phyloP scores from a whole-genome alignment of 805 yeast species.

The Tetrapisispora fleetii region DNA sequence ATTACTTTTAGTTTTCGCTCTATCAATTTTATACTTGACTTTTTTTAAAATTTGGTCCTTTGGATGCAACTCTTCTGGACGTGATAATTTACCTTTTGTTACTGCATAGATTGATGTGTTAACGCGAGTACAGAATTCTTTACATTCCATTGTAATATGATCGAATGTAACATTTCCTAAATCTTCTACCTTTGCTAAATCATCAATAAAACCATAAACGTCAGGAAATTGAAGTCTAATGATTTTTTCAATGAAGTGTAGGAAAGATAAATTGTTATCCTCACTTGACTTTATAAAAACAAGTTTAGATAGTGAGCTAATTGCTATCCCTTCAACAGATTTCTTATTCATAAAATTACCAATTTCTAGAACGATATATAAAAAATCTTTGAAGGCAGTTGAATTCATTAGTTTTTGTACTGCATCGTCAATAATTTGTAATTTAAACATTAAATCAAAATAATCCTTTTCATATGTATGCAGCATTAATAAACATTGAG shows the following conservation, averaged over 20 bases:
- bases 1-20: slow-evolving; percentile 45
- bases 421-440: slow-evolving; percentile 51
- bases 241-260: slow-evolving; percentile 65
- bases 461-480: slow-evolving; percentile 56
- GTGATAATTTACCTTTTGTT: slow-evolving; percentile 56
- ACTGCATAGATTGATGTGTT: slow-evolving; percentile 44
- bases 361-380: slow-evolving; percentile 57
- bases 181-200: slow-evolving; percentile 41
- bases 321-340: slow-evolving; percentile 59
- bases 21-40: slow-evolving; percentile 42
- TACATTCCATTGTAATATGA: slow-evolving; percentile 49
- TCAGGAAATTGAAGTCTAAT: slow-evolving; percentile 60
- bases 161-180: slow-evolving; percentile 56
- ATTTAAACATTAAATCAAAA: slow-evolving; percentile 45
- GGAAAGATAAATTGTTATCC: slow-evolving; percentile 57
- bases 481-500: slow-evolving; percentile 48
- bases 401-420: slow-evolving; percentile 45
- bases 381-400: slow-evolving; percentile 43
- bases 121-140: slow-evolving; percentile 42
- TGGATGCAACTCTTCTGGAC: slow-evolving; percentile 54
- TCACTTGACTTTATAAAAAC: slow-evolving; percentile 58
- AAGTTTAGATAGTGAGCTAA: slow-evolving; percentile 58
- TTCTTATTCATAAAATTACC: slow-evolving; percentile 80
- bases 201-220: slow-evolving; percentile 49
- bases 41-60: slow-evolving; percentile 49